These are phyloP conservation scores for Amborella trichopoda DNA, from an alignment of 164 flowering plant species.

Conservation along the genomic window DNA sequence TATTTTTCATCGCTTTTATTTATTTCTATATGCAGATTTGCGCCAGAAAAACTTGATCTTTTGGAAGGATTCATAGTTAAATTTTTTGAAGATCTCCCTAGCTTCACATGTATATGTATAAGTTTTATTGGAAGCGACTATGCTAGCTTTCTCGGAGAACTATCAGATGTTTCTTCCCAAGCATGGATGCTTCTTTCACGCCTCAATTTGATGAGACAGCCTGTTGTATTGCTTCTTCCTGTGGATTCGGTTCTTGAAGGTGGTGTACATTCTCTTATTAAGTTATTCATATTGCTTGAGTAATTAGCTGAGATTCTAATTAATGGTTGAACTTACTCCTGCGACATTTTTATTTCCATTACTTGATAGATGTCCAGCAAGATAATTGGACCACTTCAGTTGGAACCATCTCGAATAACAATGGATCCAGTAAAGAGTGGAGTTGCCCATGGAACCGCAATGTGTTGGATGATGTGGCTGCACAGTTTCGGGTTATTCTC, in stretches of 20 bases:
- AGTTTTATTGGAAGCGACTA: constrained; percentile 52
- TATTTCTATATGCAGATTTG: constrained; percentile 34
- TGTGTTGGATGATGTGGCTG: constrained; percentile 63
- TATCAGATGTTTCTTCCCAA: constrained; percentile 27
- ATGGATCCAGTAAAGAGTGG: constrained; percentile 32
- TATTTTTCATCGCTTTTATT: not conserved
- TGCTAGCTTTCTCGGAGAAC: constrained; percentile 28
- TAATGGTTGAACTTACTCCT: no score
- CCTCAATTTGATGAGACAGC: constrained; percentile 38
- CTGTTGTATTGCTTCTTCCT: constrained; percentile 61
- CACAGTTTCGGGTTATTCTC: constrained; percentile 53
- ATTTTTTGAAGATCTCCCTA: constrained; percentile 57
- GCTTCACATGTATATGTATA: constrained; percentile 47
- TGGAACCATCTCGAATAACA: constrained; percentile 11
- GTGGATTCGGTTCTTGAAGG: constrained; percentile 46
- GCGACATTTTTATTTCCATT: no score
- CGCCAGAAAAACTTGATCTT: constrained; percentile 44
- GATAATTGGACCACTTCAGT: no score
- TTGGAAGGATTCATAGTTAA: constrained; percentile 38
- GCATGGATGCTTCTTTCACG: constrained; percentile 82
- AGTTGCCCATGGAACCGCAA: constrained; percentile 80
- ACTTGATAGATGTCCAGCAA: no score
- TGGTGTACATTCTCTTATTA: constrained; percentile 12
- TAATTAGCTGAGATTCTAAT: not conserved
- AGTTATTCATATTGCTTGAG: not conserved